Conservation (phyloP, 495 filamentous ascomycete species). For the Talaromyces borbonicus region DNA sequence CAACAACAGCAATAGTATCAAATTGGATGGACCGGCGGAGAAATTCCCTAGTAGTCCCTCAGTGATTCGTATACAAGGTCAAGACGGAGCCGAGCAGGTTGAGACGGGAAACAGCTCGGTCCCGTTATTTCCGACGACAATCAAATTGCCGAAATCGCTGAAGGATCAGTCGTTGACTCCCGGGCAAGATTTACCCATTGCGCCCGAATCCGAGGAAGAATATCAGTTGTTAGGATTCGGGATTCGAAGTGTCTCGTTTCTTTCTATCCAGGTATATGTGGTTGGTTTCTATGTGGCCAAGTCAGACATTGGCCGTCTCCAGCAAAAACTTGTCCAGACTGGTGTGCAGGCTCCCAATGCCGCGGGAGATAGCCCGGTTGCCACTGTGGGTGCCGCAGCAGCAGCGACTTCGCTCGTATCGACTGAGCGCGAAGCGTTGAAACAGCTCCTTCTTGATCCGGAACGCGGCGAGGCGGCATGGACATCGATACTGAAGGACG, state of each 20-base stretch:
- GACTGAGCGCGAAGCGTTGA: slow-evolving; percentile 63
- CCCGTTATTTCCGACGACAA: slow-evolving; percentile 67
- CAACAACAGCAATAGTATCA: slow-evolving; percentile 14
- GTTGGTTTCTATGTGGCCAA: slow-evolving; percentile 84
- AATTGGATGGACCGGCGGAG: slow-evolving; percentile 30
- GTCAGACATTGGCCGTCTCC: slow-evolving; percentile 54
- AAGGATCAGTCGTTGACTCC: slow-evolving; percentile 28
- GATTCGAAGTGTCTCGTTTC: slow-evolving; percentile 77
- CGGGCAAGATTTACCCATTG: slow-evolving; percentile 24
- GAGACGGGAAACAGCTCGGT: slow-evolving; percentile 75
- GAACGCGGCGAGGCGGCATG: slow-evolving; percentile 59
- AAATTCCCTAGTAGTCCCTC: slow-evolving; percentile 26
- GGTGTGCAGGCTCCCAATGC: slow-evolving; percentile 23
- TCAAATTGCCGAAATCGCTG: slow-evolving; percentile 45
- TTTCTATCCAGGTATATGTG: slow-evolving; percentile 90
- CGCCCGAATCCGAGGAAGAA: slow-evolving; percentile 38
- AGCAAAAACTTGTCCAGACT: slow-evolving; percentile 42
- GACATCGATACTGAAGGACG: slow-evolving; percentile 54
- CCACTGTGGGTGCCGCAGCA: slow-evolving; percentile 32
- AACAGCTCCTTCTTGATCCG: slow-evolving; percentile 56
- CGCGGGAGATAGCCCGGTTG: slow-evolving; percentile 17
- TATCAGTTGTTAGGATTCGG: slow-evolving; percentile 85
- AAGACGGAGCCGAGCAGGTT: slow-evolving; percentile 56
- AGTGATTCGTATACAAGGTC: slow-evolving; percentile 36
- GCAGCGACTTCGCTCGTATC: slow-evolving; percentile 79